These are phyloP conservation scores for Sedum album DNA, from an alignment of 164 flowering plant genomes.

Conservation along the genomic window DNA sequence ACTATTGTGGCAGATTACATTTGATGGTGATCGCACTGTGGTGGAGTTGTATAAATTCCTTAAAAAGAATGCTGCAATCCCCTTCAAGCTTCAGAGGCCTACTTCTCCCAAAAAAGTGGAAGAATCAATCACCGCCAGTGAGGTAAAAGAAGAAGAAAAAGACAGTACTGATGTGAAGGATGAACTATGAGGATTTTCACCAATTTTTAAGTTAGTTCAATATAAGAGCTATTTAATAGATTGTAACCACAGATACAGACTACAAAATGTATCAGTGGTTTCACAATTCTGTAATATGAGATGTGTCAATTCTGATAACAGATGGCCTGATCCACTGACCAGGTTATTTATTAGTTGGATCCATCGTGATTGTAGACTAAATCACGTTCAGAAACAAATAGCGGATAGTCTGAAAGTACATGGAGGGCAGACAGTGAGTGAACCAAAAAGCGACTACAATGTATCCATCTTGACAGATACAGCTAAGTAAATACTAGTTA, in stretches of 20 bases:
- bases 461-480: too few species aligned
- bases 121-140: neutral
- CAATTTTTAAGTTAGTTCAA: neutral
- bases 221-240: too few species aligned
- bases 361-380: too few species aligned
- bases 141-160: neutral
- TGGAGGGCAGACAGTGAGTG: too few species aligned
- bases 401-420: too few species aligned
- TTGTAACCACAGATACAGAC: neutral
- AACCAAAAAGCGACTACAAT: too few species aligned
- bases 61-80: constrained; percentile 7
- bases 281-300: too few species aligned
- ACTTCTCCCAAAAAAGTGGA: constrained; percentile 1
- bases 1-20: neutral
- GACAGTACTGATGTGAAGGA: neutral
- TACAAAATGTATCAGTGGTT: neutral
- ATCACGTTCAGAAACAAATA: too few species aligned
- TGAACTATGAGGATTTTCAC: neutral
- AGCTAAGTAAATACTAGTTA: too few species aligned
- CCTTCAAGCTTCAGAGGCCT: constrained; percentile 11
- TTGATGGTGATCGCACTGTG: constrained; percentile 12
- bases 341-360: too few species aligned
- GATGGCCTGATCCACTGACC: too few species aligned
- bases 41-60: constrained; percentile 10
- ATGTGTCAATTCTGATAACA: too few species aligned